phyloP scores from a whole-genome alignment of 768 basidiomycete genomes.

The Panus rudis region DNA sequence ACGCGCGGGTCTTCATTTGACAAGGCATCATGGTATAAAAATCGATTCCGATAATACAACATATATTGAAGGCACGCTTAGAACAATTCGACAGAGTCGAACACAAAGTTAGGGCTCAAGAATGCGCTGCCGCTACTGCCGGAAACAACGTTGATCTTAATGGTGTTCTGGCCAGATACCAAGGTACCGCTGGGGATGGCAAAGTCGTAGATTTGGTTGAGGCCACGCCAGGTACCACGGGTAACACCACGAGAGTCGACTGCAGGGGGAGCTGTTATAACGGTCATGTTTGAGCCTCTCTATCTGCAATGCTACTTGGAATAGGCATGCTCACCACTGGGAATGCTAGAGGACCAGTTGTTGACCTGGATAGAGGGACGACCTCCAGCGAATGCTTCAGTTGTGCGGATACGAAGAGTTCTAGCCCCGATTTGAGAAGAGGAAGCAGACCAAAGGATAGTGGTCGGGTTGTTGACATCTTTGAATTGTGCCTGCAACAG shows the following conservation, averaged over 20 bases:
- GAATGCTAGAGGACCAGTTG: constrained; percentile 35
- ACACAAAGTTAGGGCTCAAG: constrained; percentile 41
- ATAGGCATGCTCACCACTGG: constrained; percentile 25
- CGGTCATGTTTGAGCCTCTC: neutral
- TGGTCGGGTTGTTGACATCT: constrained; percentile 39
- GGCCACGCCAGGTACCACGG: constrained; percentile 44
- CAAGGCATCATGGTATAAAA: too few species aligned
- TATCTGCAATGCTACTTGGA: neutral
- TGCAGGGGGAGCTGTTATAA: constrained; percentile 27
- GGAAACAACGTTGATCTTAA: constrained; percentile 36
- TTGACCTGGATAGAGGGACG: constrained; percentile 40
- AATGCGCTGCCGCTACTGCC: constrained; percentile 38
- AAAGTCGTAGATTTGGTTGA: constrained; percentile 39
- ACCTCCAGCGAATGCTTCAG: constrained; percentile 40
- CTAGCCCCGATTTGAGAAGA: constrained; percentile 41
- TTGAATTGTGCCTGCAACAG: constrained; percentile 35
- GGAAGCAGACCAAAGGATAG: constrained; percentile 34
- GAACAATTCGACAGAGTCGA: constrained; percentile 21
- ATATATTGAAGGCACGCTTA: too few species aligned
- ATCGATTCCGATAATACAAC: too few species aligned
- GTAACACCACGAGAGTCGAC: constrained; percentile 42
- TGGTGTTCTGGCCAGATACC: constrained; percentile 36
- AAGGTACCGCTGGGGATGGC: constrained; percentile 36
- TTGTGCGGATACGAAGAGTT: constrained; percentile 40
- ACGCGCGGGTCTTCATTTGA: too few species aligned